These are phyloP conservation scores for Cornus kousa DNA, from an alignment of 148 eudicot genomes.

Conservation along the genomic window DNA sequence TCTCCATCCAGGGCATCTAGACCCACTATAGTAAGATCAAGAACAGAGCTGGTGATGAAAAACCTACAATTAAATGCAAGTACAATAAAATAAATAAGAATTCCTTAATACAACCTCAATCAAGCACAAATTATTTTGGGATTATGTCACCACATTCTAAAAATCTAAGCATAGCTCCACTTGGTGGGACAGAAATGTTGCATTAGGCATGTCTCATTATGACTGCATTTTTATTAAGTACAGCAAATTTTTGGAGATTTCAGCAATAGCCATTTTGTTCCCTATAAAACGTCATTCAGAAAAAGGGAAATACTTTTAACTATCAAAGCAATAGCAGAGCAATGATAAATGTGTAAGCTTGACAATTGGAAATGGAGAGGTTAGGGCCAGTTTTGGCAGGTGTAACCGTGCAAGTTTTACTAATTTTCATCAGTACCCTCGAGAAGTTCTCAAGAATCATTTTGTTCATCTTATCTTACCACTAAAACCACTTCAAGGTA, in stretches of 20 bases:
- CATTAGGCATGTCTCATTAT: not conserved
- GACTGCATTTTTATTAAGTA: not conserved
- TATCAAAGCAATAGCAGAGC: not conserved
- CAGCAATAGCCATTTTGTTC: not conserved
- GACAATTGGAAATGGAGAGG: too few relatives aligned
- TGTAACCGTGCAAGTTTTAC: too few relatives aligned
- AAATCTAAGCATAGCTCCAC: not conserved
- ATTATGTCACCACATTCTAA: not conserved
- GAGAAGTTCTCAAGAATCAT: too few relatives aligned
- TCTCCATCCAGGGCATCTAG: conserved; percentile 80
- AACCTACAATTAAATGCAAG: conserved; percentile 49
- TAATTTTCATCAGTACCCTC: too few relatives aligned
- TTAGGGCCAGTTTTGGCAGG: too few relatives aligned
- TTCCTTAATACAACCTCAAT: not conserved
- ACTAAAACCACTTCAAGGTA: too few relatives aligned
- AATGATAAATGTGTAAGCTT: too few relatives aligned
- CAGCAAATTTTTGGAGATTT: not conserved
- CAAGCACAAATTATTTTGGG: not conserved
- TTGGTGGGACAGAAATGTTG: not conserved
- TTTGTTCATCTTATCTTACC: too few relatives aligned
- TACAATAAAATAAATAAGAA: not conserved
- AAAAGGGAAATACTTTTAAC: not conserved
- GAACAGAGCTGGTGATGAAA: conserved; percentile 91
- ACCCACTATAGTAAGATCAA: conserved; percentile 92
- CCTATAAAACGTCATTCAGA: not conserved